Conservation (phyloP, 192 early-diverging fungal genomes). For the Entophlyctis helioformis region DNA sequence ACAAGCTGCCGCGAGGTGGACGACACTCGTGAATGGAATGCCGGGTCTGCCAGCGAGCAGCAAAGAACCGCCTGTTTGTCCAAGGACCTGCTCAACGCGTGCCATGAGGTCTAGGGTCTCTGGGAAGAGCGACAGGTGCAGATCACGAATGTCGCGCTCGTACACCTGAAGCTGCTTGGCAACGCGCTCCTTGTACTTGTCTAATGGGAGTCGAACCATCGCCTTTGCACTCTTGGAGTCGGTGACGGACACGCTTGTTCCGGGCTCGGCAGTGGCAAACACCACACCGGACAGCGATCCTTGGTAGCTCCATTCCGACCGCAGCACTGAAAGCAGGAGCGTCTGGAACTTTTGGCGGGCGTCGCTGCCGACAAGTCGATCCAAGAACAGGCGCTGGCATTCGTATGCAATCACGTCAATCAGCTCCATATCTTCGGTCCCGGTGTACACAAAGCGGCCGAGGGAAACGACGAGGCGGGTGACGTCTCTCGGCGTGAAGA, state of each 20-base stretch:
- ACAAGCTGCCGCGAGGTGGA: too few relatives aligned
- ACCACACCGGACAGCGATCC: slow-evolving; percentile 5
- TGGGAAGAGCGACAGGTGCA: slow-evolving; percentile 31
- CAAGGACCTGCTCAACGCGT: slow-evolving; percentile 28
- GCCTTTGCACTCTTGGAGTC: slow-evolving; percentile 4
- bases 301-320: slow-evolving; percentile 32
- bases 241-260: neutral
- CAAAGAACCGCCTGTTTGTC: slow-evolving; percentile 37
- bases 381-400: slow-evolving; percentile 32
- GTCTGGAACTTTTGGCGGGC: slow-evolving; percentile 20
- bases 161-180: slow-evolving; percentile 19
- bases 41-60: slow-evolving; percentile 42
- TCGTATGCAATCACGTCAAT: slow-evolving; percentile 33
- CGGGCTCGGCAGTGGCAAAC: neutral
- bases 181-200: slow-evolving; percentile 16
- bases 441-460: slow-evolving; percentile 17
- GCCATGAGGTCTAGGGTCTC: slow-evolving; percentile 32
- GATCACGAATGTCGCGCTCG: slow-evolving; percentile 33
- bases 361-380: slow-evolving; percentile 29
- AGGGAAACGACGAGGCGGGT: slow-evolving; percentile 30
- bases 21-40: too few relatives aligned
- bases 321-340: slow-evolving; percentile 19
- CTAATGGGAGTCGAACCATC: slow-evolving; percentile 8
- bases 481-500: slow-evolving; percentile 40
- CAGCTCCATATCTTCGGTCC: slow-evolving; percentile 24